Evolutionary conservation across 2,329 filamentous ascomycete species (phyloP).

Genomic region (Alternaria infectoria): DNA sequence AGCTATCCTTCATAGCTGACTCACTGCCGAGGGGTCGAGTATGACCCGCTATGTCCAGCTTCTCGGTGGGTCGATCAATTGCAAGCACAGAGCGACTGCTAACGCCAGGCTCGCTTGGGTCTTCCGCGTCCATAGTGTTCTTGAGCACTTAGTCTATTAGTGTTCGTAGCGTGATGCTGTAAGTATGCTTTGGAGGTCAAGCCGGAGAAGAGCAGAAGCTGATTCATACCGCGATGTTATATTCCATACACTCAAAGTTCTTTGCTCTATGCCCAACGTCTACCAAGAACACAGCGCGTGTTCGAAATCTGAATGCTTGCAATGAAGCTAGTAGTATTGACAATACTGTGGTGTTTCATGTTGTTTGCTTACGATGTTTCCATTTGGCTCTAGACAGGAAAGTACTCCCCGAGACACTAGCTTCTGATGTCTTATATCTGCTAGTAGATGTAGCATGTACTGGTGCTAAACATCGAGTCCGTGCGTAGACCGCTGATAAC

Average conservation of each 20-base stretch:
- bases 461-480: background rate
- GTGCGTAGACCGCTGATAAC: background rate
- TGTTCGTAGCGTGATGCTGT: background rate
- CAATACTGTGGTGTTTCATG: background rate
- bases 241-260: background rate
- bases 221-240: background rate
- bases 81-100: background rate
- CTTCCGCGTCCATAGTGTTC: background rate
- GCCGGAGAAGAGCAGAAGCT: background rate
- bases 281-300: background rate
- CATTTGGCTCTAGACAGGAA: background rate
- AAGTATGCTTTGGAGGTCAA: background rate
- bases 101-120: background rate
- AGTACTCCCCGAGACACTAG: background rate
- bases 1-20: background rate
- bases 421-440: background rate
- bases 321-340: background rate
- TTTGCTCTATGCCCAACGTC: background rate
- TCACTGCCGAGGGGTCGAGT: background rate
- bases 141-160: background rate
- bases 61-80: background rate
- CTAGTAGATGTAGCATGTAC: background rate
- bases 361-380: background rate
- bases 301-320: background rate
- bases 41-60: background rate